phyloP scores from a whole-genome alignment of 2,329 filamentous ascomycete genomes.

The Scopulariopsis brevicaulis region DNA sequence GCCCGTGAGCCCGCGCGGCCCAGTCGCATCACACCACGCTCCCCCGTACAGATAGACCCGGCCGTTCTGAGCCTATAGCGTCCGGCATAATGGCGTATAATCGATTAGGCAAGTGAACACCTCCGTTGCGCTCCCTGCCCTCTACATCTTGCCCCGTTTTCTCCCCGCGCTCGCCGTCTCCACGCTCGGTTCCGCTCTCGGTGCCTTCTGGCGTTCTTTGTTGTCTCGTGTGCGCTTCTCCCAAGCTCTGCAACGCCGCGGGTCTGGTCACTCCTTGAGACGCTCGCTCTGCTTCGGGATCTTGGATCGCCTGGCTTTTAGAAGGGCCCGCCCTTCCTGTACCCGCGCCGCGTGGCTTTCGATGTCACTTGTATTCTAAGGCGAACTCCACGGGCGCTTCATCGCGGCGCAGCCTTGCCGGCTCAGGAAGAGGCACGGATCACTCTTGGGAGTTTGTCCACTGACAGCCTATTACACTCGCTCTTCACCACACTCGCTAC shows the following conservation, averaged over 20 bases:
- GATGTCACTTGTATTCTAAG: not conserved
- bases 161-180: conserved; percentile 1
- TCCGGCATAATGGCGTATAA: conserved; percentile 9
- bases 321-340: not conserved
- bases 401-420: not conserved
- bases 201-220: not conserved
- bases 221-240: not conserved
- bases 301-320: not conserved
- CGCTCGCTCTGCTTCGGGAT: not conserved
- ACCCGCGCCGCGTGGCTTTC: not conserved
- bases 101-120: conserved; percentile 8
- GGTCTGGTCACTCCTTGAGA: not conserved
- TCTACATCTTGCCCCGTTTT: not conserved
- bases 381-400: not conserved
- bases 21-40: not conserved
- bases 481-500: not conserved
- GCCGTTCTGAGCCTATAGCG: not conserved
- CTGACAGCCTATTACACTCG: not conserved
- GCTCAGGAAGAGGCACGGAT: not conserved
- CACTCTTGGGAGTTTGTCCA: not conserved
- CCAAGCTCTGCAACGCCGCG: not conserved
- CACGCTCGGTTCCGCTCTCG: not conserved
- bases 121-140: not conserved
- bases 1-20: not conserved
- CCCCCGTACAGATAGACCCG: not conserved